phyloP scores from a whole-genome alignment of 2,329 filamentous ascomycete species.

The Dactylonectria macrodidyma region DNA sequence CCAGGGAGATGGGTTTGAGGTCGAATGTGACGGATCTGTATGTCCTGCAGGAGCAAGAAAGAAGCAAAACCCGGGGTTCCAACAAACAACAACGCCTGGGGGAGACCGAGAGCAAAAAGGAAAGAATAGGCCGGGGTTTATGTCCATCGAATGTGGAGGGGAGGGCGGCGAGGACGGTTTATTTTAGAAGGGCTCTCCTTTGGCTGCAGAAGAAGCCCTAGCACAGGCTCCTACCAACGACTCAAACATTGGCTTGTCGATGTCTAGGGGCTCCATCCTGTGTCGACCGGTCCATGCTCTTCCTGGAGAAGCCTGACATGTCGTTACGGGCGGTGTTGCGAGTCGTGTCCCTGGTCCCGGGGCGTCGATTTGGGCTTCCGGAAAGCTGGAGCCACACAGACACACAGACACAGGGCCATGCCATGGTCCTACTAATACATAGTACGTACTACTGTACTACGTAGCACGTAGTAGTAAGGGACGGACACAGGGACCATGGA shows the following conservation, averaged over 20 bases:
- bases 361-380: constrained; percentile 20
- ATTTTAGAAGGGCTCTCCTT: constrained; percentile 5
- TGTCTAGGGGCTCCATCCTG: constrained; percentile 22
- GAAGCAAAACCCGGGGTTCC: constrained; percentile 15
- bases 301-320: constrained; percentile 37
- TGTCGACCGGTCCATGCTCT: constrained; percentile 32
- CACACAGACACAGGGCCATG: constrained; percentile 5
- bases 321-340: constrained; percentile 38
- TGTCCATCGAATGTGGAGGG: not conserved
- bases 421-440: not conserved
- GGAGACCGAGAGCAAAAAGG: constrained; percentile 22
- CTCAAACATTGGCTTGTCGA: constrained; percentile 13
- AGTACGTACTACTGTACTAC: too few relatives aligned
- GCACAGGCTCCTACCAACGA: not conserved
- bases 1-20: not conserved
- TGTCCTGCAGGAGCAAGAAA: constrained; percentile 1
- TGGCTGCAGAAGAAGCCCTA: not conserved
- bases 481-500: too few relatives aligned
- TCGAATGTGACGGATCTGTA: not conserved
- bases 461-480: too few relatives aligned
- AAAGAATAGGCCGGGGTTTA: constrained; percentile 18
- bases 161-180: constrained; percentile 19
- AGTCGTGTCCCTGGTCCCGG: constrained; percentile 38
- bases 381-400: constrained; percentile 20
- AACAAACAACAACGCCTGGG: constrained; percentile 11